phyloP scores from a whole-genome alignment of 805 yeast genomes.

The Monosporozyma servazzii region DNA sequence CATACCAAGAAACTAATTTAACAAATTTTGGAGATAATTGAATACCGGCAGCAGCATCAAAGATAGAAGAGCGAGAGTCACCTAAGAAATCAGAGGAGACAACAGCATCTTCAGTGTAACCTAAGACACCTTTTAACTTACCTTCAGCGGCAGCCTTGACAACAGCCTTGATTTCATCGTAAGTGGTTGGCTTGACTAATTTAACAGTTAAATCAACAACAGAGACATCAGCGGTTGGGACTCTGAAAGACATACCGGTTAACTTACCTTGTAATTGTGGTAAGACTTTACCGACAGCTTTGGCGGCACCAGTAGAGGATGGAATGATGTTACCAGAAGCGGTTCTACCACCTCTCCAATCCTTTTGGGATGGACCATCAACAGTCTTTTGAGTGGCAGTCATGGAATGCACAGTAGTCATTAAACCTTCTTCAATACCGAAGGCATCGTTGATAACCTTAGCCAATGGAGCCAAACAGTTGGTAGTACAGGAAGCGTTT shows the following conservation, averaged over 20 bases:
- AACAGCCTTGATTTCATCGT: constrained; percentile 54
- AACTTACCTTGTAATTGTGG: constrained; percentile 63
- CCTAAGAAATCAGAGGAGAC: constrained; percentile 62
- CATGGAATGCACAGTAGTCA: constrained; percentile 66
- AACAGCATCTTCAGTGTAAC: constrained; percentile 63
- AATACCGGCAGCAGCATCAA: constrained; percentile 62
- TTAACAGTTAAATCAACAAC: constrained; percentile 63
- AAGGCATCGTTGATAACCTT: constrained; percentile 55
- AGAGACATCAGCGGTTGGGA: constrained; percentile 64
- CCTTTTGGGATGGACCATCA: constrained; percentile 70
- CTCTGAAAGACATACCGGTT: constrained; percentile 67
- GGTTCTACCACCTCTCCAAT: constrained; percentile 76
- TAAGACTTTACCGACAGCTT: constrained; percentile 66
- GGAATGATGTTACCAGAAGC: constrained; percentile 69
- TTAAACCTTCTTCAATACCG: constrained; percentile 64
- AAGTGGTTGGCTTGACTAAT: constrained; percentile 47
- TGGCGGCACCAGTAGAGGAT: constrained; percentile 69
- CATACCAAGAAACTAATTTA: constrained; percentile 65
- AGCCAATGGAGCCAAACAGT: constrained; percentile 67
- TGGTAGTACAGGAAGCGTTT: constrained; percentile 67
- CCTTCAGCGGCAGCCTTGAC: constrained; percentile 53
- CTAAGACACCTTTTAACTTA: constrained; percentile 50
- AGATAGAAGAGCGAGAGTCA: constrained; percentile 54
- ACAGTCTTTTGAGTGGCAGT: constrained; percentile 68
- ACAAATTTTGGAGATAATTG: constrained; percentile 60